These are phyloP conservation scores for Juncus inflexus DNA, from an alignment of 176 grass and related monocot genomes.

Conservation along the genomic window DNA sequence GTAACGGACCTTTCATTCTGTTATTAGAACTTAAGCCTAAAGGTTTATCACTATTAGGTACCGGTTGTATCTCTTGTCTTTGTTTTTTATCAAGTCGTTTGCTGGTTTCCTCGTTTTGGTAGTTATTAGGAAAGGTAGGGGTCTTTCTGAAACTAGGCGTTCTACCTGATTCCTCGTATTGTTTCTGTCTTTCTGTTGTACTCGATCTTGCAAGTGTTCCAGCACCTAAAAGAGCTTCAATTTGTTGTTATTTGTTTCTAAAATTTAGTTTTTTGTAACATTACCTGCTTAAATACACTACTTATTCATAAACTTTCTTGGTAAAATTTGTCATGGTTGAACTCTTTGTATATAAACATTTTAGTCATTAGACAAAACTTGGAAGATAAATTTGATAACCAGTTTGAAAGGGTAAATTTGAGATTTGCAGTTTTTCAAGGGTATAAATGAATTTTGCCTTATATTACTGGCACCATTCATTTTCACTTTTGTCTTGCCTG, in stretches of 20 bases:
- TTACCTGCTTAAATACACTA: no score
- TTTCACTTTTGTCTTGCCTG: constrained; percentile 30
- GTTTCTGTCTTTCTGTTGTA: not conserved
- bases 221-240: constrained; percentile 5
- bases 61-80: constrained; percentile 43
- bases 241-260: no score
- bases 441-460: no score
- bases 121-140: constrained; percentile 41
- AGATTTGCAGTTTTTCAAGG: no score
- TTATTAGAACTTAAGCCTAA: not conserved
- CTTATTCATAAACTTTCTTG: not conserved
- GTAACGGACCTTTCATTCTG: constrained; percentile 6
- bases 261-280: no score
- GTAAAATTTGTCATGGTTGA: not conserved
- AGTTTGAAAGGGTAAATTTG: no score
- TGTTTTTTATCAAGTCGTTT: constrained; percentile 38
- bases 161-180: not conserved
- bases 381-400: no score
- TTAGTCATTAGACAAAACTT: no score
- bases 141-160: constrained; percentile 30
- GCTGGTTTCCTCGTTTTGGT: constrained; percentile 44
- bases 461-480: no score
- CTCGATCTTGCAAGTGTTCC: constrained; percentile 9
- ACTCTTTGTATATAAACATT: no score
- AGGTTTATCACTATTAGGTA: constrained; percentile 9